Evolutionary conservation across 805 yeast species (phyloP), one percentile per base, ranked within the genome.

Genomic region (Ogataea paraovalis): DNA sequence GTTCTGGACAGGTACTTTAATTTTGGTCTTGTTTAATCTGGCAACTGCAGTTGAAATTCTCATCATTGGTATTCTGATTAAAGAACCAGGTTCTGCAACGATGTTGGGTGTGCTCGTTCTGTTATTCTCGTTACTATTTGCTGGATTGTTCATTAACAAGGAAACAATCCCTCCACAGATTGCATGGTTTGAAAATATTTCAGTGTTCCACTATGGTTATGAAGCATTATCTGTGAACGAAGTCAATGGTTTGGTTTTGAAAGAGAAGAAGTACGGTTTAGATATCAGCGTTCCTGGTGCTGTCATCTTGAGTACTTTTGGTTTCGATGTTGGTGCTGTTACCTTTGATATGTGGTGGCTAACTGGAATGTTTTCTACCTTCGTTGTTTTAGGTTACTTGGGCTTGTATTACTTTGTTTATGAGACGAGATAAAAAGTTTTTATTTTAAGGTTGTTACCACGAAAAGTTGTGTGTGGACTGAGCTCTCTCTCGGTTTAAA

Each of bases 231-330:
- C 90, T 3, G 91, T 94, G 46, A 94, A 94, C 65, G 99, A 94
- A 63, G 98, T 92, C 9, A 86, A 84, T 59, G 87, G 88, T 32
- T 74, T 94, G 62, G 82, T 88, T 13, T 73, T 94, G 57, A 81
- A 80, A 53, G 99, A 94, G 63, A 83, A 81, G 62, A 94, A 94
- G 67, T 92, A 85, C 60, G 99, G 99, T 0, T 75, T 94, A 39
- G 86, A 91, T 40, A 92, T 94, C 57, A 96, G 90, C 66, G 95
- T 94, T 14, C 99, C 99, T 0, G 99, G 99, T 10, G 98, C 99
- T 2, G 95, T 96, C 1, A 94, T 94, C 47, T 74, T 94, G 56
- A 87, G 96, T 56, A 89, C 98, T 0, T 94, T 94, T 71, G 99
- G 99, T 0, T 94, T 94, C 65, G 79, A 87, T 54, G 92, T 88